Conservation (phyloP, 495 filamentous ascomycete genomes). For the Penicillium verhagenii region DNA sequence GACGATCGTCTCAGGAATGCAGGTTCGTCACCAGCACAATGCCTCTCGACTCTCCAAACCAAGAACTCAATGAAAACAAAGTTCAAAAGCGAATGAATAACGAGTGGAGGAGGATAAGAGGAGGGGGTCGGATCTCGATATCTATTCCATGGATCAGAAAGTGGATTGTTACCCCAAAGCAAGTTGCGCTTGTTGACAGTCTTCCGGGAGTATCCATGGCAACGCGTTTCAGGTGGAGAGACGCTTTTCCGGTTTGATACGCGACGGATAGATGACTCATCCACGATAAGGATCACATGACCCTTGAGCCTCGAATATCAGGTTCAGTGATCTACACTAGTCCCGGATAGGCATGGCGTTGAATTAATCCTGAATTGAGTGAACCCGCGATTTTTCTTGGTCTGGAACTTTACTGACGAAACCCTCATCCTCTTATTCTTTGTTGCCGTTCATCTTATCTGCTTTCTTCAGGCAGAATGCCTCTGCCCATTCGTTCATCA, state of each 20-base stretch:
- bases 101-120: slow-evolving; percentile 28
- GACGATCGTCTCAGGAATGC: slow-evolving; percentile 36
- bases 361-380: slow-evolving; percentile 11
- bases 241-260: not conserved
- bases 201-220: slow-evolving; percentile 37
- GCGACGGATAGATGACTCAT: slow-evolving; percentile 12
- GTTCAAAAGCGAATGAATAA: slow-evolving; percentile 20
- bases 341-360: slow-evolving; percentile 21
- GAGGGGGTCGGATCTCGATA: slow-evolving; percentile 30
- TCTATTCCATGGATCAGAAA: slow-evolving; percentile 29
- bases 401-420: not conserved
- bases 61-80: slow-evolving; percentile 8
- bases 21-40: slow-evolving; percentile 24
- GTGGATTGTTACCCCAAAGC: slow-evolving; percentile 29
- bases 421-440: not conserved
- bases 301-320: slow-evolving; percentile 20
- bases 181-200: slow-evolving; percentile 34
- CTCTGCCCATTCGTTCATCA: slow-evolving; percentile 31
- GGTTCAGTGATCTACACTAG: slow-evolving; percentile 30
- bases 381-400: slow-evolving; percentile 25
- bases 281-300: slow-evolving; percentile 16
- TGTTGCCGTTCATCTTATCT: slow-evolving; percentile 9
- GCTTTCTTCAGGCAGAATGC: slow-evolving; percentile 29
- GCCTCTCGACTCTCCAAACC: slow-evolving; percentile 1
- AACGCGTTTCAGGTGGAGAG: slow-evolving; percentile 21